Percentiles rank a stretch among this genome's conserved stretches.
phyloP scores from a whole-genome alignment of 768 basidiomycete species.

The Boletus subcaerulescens region DNA sequence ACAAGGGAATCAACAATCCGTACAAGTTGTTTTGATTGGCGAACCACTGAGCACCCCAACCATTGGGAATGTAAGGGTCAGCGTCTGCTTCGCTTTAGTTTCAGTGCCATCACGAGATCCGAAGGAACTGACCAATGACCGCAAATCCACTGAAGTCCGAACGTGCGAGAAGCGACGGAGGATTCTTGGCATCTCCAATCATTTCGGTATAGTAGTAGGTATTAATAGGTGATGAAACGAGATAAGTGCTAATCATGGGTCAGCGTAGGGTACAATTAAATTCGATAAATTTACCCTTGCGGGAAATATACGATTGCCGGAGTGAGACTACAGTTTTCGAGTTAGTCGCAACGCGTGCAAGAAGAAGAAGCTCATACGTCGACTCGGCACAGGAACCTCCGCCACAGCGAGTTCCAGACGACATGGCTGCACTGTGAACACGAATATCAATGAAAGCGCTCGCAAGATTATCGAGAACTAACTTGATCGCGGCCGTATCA shows the following conservation, averaged over 20 bases:
- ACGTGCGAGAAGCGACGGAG: constrained; percentile 64
- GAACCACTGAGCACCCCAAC: constrained; percentile 32
- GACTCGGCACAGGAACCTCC: constrained; percentile 46
- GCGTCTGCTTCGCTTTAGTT: constrained; percentile 44
- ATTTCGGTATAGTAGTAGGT: constrained; percentile 76
- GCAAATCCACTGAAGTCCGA: constrained; percentile 63
- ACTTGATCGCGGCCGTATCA: constrained; percentile 78
- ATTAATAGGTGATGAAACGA: constrained; percentile 62
- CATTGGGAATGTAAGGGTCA: constrained; percentile 66
- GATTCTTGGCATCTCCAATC: constrained; percentile 68
- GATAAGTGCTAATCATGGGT: constrained; percentile 49
- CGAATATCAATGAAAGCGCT: constrained; percentile 1
- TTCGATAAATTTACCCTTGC: constrained; percentile 42
- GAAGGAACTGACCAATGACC: constrained; percentile 55
- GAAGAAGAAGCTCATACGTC: constrained; percentile 33
- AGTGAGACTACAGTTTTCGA: constrained; percentile 25
- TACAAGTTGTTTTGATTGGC: constrained; percentile 26
- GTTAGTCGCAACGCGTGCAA: background rate
- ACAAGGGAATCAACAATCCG: background rate
- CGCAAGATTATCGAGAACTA: background rate
- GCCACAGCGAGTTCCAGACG: constrained; percentile 60
- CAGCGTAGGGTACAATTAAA: background rate
- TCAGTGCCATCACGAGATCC: background rate
- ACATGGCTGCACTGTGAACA: constrained; percentile 54
- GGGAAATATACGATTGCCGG: constrained; percentile 80